Evolutionary conservation across 2,329 filamentous ascomycete species (phyloP).

Genomic region (Aspergillus aculeatinus): DNA sequence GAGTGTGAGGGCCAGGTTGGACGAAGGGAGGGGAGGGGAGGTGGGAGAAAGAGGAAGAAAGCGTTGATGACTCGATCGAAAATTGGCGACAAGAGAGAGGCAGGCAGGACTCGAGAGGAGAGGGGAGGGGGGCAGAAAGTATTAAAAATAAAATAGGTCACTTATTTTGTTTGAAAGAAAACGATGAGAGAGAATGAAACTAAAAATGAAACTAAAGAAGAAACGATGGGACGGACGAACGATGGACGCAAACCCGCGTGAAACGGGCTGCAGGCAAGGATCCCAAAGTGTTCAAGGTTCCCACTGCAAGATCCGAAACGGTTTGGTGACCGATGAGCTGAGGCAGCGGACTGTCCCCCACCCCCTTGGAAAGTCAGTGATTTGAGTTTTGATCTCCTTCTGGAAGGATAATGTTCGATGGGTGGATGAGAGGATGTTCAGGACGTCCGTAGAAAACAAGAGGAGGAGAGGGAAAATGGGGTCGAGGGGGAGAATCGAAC

Average conservation of each 20-base stretch:
- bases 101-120: constrained; percentile 1
- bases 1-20: constrained; percentile 1
- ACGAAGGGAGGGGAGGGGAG: constrained; percentile 3
- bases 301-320: constrained; percentile 3
- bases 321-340: constrained; percentile 2
- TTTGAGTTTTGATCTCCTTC: background rate
- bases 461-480: background rate
- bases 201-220: background rate
- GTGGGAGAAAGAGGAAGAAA: background rate
- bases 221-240: background rate
- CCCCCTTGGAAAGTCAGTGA: background rate
- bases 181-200: background rate
- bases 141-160: background rate
- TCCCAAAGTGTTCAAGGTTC: too few species aligned
- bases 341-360: background rate
- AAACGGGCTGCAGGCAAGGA: constrained; percentile 7
- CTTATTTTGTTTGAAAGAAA: too few species aligned
- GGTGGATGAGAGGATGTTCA: too few species aligned
- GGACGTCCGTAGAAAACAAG: background rate
- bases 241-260: constrained; percentile 1
- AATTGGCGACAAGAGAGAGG: constrained; percentile 13
- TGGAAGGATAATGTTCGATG: background rate
- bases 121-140: background rate
- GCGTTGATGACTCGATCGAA: background rate
- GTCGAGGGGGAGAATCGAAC: background rate